Evolutionary conservation across 2,329 filamentous ascomycete genomes (phyloP), one percentile per base, ranked within the genome.

Genomic region (Pseudogymnoascus sp.): DNA sequence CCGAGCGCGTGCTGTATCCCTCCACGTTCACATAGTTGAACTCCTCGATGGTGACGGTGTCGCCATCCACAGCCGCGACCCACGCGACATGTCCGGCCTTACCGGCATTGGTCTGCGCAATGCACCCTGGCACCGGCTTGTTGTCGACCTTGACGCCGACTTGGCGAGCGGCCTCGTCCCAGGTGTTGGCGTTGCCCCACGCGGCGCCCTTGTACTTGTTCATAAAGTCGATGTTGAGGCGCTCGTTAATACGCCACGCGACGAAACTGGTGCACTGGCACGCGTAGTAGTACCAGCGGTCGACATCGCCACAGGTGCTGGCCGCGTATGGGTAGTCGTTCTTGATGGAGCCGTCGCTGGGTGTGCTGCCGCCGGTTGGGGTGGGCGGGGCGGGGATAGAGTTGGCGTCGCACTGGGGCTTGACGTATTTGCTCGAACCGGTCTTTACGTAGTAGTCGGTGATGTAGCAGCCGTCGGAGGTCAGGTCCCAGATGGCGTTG

Each of bases 401-500:
- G n/a, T n/a, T 5, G 10, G 46, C 26, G 46, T 56, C 46, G 26
- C 46, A 56, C n/a, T 33, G 31, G 46, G 46, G 26, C n/a, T 33
- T 31, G 46, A 33, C 10, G 46, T 56, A 56, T 1, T 11, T 33
- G 46, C 8, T 33, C 8, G 46, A 12, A 14, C 70, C 70, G 26
- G 70, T 71, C 61, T 69, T 69, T 16, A 71, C 68, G 40, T 71
- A 71, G 68, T 68, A 71, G 62, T 71, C 70, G 26, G 67, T 62
- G 16, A 71, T 68, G 24, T 68, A 71, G 66, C 70, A 71, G 61
- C 65, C 65, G 63, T 71, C 69, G 11, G 66, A 53, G 3, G 69
- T 71, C 60, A 70, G 66, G 62, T 70, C 69, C 70, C 70, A 71
- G 61, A 71, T 64, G 3, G 26, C 59, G 60, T 67, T 66, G 5